Evolutionary conservation across 2,329 filamentous ascomycete genomes (phyloP).

Genomic region (Ophiostoma himal-ulmi): DNA sequence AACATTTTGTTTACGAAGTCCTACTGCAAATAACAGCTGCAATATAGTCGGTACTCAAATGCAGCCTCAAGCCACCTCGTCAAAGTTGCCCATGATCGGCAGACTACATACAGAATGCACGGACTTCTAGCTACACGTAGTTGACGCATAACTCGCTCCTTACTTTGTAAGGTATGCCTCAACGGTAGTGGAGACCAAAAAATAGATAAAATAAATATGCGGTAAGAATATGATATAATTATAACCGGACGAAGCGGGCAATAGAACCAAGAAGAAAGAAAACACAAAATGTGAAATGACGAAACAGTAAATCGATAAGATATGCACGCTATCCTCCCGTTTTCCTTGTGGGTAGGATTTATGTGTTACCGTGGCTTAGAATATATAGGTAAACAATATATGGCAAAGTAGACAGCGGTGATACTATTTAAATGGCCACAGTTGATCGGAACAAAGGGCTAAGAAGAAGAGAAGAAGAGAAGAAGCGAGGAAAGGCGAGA

Average conservation of each 20-base stretch:
- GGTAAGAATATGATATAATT: background rate
- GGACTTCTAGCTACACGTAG: background rate
- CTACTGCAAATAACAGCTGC: too few species aligned
- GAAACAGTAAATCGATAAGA: slow-evolving; percentile 1
- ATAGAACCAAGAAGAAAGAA: background rate
- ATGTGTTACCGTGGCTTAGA: background rate
- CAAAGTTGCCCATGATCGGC: background rate
- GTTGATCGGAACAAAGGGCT: background rate
- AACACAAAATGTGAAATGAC: background rate
- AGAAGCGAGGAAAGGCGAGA: background rate
- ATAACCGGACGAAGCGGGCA: background rate
- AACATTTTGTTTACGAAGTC: too few species aligned
- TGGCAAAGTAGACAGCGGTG: background rate
- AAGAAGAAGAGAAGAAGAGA: background rate
- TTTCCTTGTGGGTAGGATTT: background rate
- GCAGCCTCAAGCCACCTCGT: slow-evolving; percentile 9
- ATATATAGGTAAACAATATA: background rate
- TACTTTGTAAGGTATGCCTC: background rate
- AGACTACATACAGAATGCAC: background rate
- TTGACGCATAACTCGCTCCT: background rate
- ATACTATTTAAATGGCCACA: background rate
- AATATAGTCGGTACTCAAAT: background rate
- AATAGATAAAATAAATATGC: background rate
- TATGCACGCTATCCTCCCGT: background rate
- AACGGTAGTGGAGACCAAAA: background rate